A percentile compares a stretch with the other conserved stretches of the same genome.
Conservation (phyloP, 352 stramenopile species). For the Phytophthora litchii region DNA sequence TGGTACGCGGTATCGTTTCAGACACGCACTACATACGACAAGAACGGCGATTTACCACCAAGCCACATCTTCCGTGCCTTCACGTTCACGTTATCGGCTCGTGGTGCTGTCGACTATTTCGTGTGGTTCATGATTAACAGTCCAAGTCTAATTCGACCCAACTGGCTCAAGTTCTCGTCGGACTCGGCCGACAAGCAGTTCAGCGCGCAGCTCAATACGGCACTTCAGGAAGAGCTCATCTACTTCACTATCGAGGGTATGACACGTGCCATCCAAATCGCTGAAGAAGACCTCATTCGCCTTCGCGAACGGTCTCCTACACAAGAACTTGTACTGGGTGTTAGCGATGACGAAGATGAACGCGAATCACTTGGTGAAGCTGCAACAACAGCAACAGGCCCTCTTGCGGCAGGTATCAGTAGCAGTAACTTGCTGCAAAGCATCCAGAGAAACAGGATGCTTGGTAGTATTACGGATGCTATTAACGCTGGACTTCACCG, state of each 20-base stretch:
- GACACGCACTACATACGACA: slow-evolving; percentile 50
- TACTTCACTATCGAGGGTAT: slow-evolving; percentile 92
- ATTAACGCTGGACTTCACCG: slow-evolving; percentile 35
- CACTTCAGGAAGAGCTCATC: slow-evolving; percentile 87
- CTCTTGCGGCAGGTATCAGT: slow-evolving; percentile 4
- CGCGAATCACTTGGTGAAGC: slow-evolving; percentile 17
- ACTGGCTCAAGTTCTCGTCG: slow-evolving; percentile 81
- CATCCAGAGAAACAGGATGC: slow-evolving; percentile 31
- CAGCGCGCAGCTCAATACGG: slow-evolving; percentile 87
- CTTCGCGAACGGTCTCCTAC: slow-evolving; percentile 54
- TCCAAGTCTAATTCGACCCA: slow-evolving; percentile 50
- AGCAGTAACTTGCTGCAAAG: slow-evolving; percentile 26
- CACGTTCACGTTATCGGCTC: slow-evolving; percentile 69
- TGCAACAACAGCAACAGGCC: slow-evolving; percentile 33
- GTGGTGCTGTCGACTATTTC: slow-evolving; percentile 78
- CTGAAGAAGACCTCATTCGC: slow-evolving; percentile 65
- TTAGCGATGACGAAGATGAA: slow-evolving; percentile 21
- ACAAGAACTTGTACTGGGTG: slow-evolving; percentile 42
- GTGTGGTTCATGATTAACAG: slow-evolving; percentile 90
- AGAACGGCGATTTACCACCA: slow-evolving; percentile 41
- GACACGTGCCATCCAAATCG: slow-evolving; percentile 71
- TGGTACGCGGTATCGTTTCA: slow-evolving; percentile 82
- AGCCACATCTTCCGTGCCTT: slow-evolving; percentile 71
- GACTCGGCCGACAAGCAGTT: slow-evolving; percentile 85
- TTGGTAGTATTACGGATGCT: slow-evolving; percentile 34